These are phyloP conservation scores for Nasturtium officinale DNA, from an alignment of 345 rosid genomes.

Conservation along the genomic window DNA sequence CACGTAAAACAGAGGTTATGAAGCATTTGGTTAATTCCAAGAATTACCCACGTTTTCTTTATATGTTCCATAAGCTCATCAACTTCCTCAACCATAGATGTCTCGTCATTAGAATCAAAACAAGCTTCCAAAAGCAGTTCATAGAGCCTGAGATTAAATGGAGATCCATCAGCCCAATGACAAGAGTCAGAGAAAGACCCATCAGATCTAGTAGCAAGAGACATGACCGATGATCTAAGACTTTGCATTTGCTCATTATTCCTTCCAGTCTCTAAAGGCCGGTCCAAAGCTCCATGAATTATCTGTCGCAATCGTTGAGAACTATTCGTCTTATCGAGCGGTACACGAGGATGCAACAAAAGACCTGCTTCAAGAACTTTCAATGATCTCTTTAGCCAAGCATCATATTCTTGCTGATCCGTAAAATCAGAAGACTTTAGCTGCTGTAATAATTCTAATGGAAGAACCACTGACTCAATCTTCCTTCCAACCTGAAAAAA, in stretches of 20 bases:
- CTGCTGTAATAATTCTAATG: conserved; percentile 90
- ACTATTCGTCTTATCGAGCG: conserved; percentile 66
- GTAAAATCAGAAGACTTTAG: conserved; percentile 84
- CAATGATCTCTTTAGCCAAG: conserved; percentile 84
- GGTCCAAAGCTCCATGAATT: conserved; percentile 68
- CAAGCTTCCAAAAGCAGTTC: conserved; percentile 87
- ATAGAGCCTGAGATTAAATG: conserved; percentile 81
- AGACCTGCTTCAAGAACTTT: conserved; percentile 93
- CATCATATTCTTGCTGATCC: conserved; percentile 80
- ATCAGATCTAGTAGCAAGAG: conserved; percentile 87
- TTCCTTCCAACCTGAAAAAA: conserved; percentile 91
- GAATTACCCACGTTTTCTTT: conserved; percentile 93
- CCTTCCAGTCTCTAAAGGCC: conserved; percentile 86
- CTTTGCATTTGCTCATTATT: conserved; percentile 94
- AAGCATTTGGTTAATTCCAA: conserved; percentile 82
- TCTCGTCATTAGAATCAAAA: conserved; percentile 70
- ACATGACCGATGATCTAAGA: conserved; percentile 78
- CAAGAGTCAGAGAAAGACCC: conserved; percentile 76
- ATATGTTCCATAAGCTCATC: conserved; percentile 97
- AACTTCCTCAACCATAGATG: conserved; percentile 79
- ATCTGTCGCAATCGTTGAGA: conserved; percentile 77
- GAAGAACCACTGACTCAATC: conserved; percentile 85
- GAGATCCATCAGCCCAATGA: conserved; percentile 99
- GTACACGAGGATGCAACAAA: conserved; percentile 78
- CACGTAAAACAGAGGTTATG: conserved; percentile 90